Percentiles rank a stretch among this genome's conserved stretches.
Evolutionary conservation across 306 rosid genomes (phyloP).

Genomic region (Dicorynia guianensis): DNA sequence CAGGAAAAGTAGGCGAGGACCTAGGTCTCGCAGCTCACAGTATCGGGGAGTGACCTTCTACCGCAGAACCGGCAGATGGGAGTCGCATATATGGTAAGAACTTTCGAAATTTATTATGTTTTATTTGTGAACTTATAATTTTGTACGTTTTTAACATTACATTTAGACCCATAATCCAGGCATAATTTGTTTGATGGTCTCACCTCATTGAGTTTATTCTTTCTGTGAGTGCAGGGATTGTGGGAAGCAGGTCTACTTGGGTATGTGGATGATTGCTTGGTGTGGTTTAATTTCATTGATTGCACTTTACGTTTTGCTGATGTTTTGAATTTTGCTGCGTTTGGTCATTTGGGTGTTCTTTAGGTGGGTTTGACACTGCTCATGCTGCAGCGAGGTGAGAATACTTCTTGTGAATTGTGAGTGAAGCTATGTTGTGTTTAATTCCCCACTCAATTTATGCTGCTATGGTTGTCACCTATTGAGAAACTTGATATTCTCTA

Average conservation of each 20-base stretch:
- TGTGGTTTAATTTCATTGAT: background rate
- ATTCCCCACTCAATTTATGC: background rate
- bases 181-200: constrained; percentile 17
- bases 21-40: constrained; percentile 86
- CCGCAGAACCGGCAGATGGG: constrained; percentile 92
- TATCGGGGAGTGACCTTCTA: constrained; percentile 86
- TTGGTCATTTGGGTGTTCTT: constrained; percentile 5
- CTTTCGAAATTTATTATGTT: background rate
- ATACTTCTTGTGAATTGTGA: background rate
- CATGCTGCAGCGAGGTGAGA: constrained; percentile 78
- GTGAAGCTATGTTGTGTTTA: constrained; percentile 5
- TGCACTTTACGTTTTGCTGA: background rate
- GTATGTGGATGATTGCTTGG: constrained; percentile 46
- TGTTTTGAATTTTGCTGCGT: background rate
- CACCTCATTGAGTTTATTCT: constrained; percentile 10
- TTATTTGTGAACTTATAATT: too few species aligned
- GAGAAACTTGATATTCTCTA: constrained; percentile 28
- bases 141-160: background rate
- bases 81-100: constrained; percentile 82
- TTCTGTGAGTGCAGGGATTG: constrained; percentile 67
- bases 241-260: constrained; percentile 89
- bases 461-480: background rate
- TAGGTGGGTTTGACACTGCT: constrained; percentile 88
- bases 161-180: background rate
- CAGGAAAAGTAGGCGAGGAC: constrained; percentile 77